Conservation (phyloP, 2,329 filamentous ascomycete species). For the Clarireedia sp. region DNA sequence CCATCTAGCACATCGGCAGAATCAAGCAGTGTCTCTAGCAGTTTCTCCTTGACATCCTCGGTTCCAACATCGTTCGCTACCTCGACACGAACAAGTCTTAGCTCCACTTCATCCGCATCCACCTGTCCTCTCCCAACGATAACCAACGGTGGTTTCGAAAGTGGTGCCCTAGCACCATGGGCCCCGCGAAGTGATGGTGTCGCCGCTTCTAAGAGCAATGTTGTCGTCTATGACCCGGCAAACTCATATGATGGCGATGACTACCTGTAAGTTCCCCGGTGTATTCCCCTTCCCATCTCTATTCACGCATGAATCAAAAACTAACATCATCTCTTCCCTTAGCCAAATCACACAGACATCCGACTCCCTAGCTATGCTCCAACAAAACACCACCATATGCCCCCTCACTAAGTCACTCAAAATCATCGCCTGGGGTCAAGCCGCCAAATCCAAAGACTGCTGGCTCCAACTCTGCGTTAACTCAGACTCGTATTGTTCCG, state of each 20-base stretch:
- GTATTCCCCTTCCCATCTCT: not conserved
- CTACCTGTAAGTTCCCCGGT: not conserved
- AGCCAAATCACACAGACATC: constrained; percentile 3
- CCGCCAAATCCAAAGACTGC: not conserved
- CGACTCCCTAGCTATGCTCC: not conserved
- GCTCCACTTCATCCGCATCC: not conserved
- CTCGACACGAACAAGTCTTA: not conserved
- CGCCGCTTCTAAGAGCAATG: not conserved
- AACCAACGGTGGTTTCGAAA: constrained; percentile 6
- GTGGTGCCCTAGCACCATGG: not conserved
- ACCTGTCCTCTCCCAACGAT: constrained; percentile 2
- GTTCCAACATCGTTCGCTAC: not conserved
- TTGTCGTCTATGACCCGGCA: not conserved
- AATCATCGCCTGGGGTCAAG: constrained; percentile 1
- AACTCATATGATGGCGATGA: not conserved
- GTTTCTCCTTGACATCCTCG: not conserved
- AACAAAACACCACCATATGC: constrained; percentile 6
- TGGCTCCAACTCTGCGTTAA: constrained; percentile 7
- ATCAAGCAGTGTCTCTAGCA: not conserved
- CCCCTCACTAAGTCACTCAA: not conserved
- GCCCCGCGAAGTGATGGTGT: not conserved
- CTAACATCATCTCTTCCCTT: not conserved
- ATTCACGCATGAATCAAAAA: not conserved
- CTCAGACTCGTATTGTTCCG: constrained; percentile 2
- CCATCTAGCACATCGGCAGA: not conserved